Evolutionary conservation across 2,329 filamentous ascomycete species (phyloP), one percentile per base, ranked within the genome.

Genomic region (Cladosporium velox): DNA sequence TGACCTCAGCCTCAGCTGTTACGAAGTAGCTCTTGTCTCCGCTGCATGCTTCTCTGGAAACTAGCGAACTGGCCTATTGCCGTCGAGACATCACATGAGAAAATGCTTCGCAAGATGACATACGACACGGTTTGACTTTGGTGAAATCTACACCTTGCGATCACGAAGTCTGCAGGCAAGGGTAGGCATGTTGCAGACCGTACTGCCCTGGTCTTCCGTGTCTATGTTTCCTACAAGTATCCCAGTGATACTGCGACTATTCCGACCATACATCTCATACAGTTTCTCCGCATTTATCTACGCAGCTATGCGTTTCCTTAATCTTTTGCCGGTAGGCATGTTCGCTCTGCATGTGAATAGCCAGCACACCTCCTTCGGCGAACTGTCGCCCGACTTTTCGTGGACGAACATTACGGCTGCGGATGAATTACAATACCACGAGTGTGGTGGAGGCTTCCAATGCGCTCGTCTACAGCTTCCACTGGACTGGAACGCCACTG

Each of bases 401-500:
- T 41, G 38, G 38, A 18, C 38, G 4, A n/a, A 41, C 38, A 41
- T 41, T 11, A 41, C 38, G 38, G 38, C 38, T 14, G 18, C 38
- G 15, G 15, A 41, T n/a, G 38, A 41, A 14, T 54, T 65, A 12
- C 5, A 32, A 15, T 62, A 58, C 44, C 49, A 58, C 44, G 47
- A 65, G 8, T 84, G 82, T 70, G 81, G 78, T 61, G 77, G 77
- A 65, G 79, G 76, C 44, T 80, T 81, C 65, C 77, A 82, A 68
- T 85, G 83, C 66, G 80, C 82, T 24, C 77, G 80, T 3, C 72
- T 85, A 3, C 72, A 79, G 58, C 78, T 84, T 0, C 83, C 82
- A 0, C 78, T 84, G 70, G 80, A 77, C 67, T 70, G 67, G 60
- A 81, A 80, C 70, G 65, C 55, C 12, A 67, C 70, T 1, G 54